These are phyloP conservation scores for Codiaeum variegatum DNA, from an alignment of 441 rosid genomes.

Conservation along the genomic window DNA sequence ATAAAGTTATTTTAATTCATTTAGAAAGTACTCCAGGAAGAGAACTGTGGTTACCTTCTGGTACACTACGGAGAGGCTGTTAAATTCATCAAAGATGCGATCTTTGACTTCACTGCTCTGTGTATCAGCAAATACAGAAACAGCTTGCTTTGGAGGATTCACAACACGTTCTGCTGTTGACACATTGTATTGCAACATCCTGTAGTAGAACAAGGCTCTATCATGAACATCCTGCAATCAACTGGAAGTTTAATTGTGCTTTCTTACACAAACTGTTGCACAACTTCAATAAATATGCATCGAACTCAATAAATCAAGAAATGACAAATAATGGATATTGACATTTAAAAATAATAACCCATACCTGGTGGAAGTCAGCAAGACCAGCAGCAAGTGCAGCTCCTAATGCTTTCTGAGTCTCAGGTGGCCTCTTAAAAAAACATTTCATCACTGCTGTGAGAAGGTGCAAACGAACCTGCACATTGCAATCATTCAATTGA, in stretches of 20 bases:
- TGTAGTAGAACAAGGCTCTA: conserved; percentile 92
- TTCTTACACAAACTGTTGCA: conserved; percentile 14
- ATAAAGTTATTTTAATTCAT: background rate
- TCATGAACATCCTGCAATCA: conserved; percentile 93
- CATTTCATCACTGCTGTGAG: conserved; percentile 94
- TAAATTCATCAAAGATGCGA: conserved; percentile 94
- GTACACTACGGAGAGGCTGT: conserved; percentile 88
- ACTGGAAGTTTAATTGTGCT: conserved; percentile 21
- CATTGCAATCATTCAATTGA: conserved; percentile 21
- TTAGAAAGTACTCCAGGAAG: conserved; percentile 9
- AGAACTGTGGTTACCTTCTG: conserved; percentile 62
- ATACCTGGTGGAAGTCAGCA: conserved; percentile 90
- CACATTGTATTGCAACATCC: conserved; percentile 73
- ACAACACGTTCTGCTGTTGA: conserved; percentile 78
- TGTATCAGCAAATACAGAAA: conserved; percentile 95
- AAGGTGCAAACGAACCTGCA: conserved; percentile 92
- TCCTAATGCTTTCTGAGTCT: conserved; percentile 89
- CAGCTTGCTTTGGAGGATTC: conserved; percentile 98
- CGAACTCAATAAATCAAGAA: background rate
- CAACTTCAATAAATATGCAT: background rate
- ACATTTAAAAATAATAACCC: conserved; percentile 16
- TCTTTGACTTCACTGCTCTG: conserved; percentile 97
- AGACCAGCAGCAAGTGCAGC: conserved; percentile 86
- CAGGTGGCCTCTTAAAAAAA: conserved; percentile 91
- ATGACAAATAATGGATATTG: background rate